These are phyloP conservation scores for Obba rivulosa DNA, from an alignment of 768 basidiomycete genomes.

Conservation along the genomic window DNA sequence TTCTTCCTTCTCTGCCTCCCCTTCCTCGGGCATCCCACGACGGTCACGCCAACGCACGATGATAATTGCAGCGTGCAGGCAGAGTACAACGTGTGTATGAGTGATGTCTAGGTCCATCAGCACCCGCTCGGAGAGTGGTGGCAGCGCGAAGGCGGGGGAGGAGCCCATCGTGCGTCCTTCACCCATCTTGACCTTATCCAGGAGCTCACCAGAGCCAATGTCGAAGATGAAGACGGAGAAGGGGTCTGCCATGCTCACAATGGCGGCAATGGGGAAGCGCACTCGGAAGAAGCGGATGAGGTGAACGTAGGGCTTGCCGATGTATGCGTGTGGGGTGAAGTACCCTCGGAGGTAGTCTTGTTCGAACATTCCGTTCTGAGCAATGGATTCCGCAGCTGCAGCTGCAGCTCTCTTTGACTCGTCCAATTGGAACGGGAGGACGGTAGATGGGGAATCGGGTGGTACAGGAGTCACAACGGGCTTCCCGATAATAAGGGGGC, in stretches of 20 bases:
- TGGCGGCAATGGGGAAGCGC: constrained; percentile 9
- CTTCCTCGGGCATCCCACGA: background rate
- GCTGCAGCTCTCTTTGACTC: background rate
- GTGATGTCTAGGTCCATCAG: constrained; percentile 17
- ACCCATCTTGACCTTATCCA: constrained; percentile 8
- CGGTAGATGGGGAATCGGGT: constrained; percentile 8
- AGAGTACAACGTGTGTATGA: constrained; percentile 7
- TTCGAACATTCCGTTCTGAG: background rate
- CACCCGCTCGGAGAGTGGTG: constrained; percentile 1
- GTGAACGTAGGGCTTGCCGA: constrained; percentile 10
- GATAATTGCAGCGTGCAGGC: constrained; percentile 11
- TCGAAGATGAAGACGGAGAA: constrained; percentile 13
- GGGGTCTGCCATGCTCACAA: constrained; percentile 5
- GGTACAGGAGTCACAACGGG: constrained; percentile 7
- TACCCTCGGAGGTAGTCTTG: constrained; percentile 9
- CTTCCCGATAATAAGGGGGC: background rate
- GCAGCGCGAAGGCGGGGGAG: constrained; percentile 3
- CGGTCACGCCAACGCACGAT: constrained; percentile 5
- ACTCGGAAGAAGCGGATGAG: constrained; percentile 11
- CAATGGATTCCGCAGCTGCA: constrained; percentile 4
- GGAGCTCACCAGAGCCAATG: constrained; percentile 6
- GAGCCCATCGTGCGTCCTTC: constrained; percentile 4
- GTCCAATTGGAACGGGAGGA: constrained; percentile 9
- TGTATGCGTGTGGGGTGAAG: constrained; percentile 18
- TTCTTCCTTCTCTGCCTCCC: background rate